Base-by-base conservation (phyloP, 2,329 filamentous ascomycete genomes). In the Blumeria graminis region DNA sequence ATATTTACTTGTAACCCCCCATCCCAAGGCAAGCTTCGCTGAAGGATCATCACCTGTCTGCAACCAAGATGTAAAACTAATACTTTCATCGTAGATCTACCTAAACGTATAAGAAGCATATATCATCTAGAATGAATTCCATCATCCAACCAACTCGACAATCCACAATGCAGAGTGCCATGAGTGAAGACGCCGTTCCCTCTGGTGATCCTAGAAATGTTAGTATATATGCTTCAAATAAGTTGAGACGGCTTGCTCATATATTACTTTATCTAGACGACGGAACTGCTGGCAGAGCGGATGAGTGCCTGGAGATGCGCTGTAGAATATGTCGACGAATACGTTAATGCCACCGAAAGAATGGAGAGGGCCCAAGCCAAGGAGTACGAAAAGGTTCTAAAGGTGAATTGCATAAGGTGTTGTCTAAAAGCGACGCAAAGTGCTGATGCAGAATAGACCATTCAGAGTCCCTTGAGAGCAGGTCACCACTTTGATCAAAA, bases 281-380 rank as follows among this genome's bases (percentile, higher is more conserved):
- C 82, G n/a, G 81, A 77, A 43, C 76, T 96, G 54, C 82, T 98
- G 61, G 76, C 82, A 56, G 87, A 96, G 72, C 81, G 92, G 61
- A 75, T 98, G 59, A 84, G 86, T 65, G 92, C 92, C 51, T 98
- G 88, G 88, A 96, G 95, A 69, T 90, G 96, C 68, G 86, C 89
- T 59, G 86, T 88, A 60, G 86, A 76, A 57, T 90, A 94, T 66
- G 76, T 98, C 52, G 88, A 96, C 70, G 87, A 94, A 55, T 98
- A 95, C 68, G 76, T 96, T 64, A 73, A 72, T 34, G 81, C 84
- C 6, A 86, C 88, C 3, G 88, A 94, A 69, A 95, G 90, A 74
- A 75, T 86, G 58, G 83, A 95, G 66, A 83, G 81, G 66, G 76
- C 78, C 10, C 84, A 94, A 63, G 81, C 86, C 56, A 96, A 94